These are phyloP conservation scores for Trichoderma gracile DNA, from an alignment of 2,329 filamentous ascomycete species.

Conservation along the genomic window DNA sequence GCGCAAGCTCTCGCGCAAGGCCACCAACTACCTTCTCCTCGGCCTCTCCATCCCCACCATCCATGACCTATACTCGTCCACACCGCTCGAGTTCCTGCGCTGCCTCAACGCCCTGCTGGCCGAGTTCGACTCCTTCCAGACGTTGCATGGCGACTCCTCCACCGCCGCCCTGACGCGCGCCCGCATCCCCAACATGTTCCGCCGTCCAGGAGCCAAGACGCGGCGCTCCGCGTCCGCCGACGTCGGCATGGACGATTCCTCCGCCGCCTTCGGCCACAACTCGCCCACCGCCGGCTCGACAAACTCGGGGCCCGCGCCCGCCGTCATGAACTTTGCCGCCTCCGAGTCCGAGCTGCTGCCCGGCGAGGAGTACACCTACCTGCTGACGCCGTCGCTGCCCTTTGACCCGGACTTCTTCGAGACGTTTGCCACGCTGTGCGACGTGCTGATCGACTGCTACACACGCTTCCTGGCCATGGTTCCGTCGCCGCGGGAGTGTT, in stretches of 20 bases:
- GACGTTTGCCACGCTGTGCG: conserved; percentile 93
- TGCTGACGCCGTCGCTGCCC: conserved; percentile 87
- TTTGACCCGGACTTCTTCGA: conserved; percentile 98
- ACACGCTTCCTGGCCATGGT: conserved; percentile 74
- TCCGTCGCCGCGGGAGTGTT: conserved; percentile 72
- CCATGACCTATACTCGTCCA: conserved; percentile 80
- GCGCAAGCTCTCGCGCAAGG: conserved; percentile 81
- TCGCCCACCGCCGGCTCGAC: conserved; percentile 9
- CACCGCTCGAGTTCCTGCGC: conserved; percentile 80
- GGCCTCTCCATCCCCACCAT: conserved; percentile 89
- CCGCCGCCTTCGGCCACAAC: neutral
- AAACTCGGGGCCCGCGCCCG: conserved; percentile 36
- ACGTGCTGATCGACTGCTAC: conserved; percentile 93
- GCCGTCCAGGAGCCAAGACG: conserved; percentile 62
- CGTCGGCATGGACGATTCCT: conserved; percentile 38
- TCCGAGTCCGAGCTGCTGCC: conserved; percentile 68
- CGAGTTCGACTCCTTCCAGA: conserved; percentile 94
- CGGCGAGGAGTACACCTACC: conserved; percentile 83
- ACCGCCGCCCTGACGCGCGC: conserved; percentile 71
- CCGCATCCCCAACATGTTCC: conserved; percentile 81
- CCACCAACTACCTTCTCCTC: conserved; percentile 90
- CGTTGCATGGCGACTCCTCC: conserved; percentile 74
- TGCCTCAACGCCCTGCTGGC: conserved; percentile 80
- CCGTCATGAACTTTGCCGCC: conserved; percentile 58
- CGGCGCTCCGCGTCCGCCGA: conserved; percentile 54